Evolutionary conservation across 306 rosid genomes (phyloP).

Genomic region (Medicago ruthenica): DNA sequence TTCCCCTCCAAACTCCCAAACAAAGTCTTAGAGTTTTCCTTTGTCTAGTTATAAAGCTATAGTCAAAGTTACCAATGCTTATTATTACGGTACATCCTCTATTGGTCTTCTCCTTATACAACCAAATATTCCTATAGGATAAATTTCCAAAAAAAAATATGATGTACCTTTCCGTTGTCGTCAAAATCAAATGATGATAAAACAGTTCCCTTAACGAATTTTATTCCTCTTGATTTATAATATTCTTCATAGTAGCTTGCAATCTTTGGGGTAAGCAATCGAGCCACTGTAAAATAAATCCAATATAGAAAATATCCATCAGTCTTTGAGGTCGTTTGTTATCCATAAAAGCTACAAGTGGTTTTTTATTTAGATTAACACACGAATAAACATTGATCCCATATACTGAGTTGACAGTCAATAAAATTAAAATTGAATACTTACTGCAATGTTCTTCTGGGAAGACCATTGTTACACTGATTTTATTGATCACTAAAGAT

Average conservation of each 20-base stretch:
- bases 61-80: background rate
- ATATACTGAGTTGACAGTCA: constrained; percentile 25
- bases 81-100: background rate
- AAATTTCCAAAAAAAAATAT: constrained; percentile 8
- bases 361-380: constrained; percentile 5
- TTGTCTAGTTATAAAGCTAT: background rate
- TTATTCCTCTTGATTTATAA: constrained; percentile 84
- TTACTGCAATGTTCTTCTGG: constrained; percentile 99
- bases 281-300: constrained; percentile 77
- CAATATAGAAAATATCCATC: constrained; percentile 16
- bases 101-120: background rate
- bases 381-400: background rate
- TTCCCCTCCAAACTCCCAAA: too few relatives aligned
- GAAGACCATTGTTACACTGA: constrained; percentile 91
- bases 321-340: constrained; percentile 22
- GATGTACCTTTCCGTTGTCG: constrained; percentile 71
- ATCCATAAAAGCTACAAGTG: background rate
- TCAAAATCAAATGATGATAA: constrained; percentile 86
- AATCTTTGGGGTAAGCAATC: constrained; percentile 88
- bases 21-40: too few relatives aligned
- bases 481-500: constrained; percentile 88
- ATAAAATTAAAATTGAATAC: constrained; percentile 39
- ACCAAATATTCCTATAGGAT: constrained; percentile 6
- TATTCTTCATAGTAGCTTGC: constrained; percentile 87
- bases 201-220: constrained; percentile 87